These are phyloP conservation scores for Brassica rapa DNA, from an alignment of 345 rosid genomes.

Conservation along the genomic window DNA sequence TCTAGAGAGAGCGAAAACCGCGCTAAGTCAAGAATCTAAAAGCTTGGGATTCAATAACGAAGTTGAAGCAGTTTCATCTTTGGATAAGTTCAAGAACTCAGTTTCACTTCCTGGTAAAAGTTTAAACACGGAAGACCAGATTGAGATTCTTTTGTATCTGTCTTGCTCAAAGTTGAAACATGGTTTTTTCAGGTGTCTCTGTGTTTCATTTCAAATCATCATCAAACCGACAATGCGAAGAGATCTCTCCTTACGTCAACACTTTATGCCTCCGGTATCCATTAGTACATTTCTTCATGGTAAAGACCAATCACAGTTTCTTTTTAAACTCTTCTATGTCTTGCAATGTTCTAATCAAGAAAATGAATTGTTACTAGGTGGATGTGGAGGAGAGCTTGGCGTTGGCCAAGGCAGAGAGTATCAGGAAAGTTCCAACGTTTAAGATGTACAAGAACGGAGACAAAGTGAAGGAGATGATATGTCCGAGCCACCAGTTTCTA, in stretches of 20 bases:
- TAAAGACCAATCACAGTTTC: conserved; percentile 8
- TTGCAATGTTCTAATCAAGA: conserved; percentile 23
- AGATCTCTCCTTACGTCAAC: conserved; percentile 38
- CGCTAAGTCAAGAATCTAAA: conserved; percentile 53
- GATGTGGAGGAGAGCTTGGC: conserved; percentile 63
- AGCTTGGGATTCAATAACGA: conserved; percentile 55
- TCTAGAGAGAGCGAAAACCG: conserved; percentile 65
- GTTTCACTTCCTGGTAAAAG: conserved; percentile 55
- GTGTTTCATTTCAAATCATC: conserved; percentile 42
- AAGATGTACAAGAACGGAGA: conserved; percentile 74
- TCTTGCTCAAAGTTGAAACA: conserved; percentile 23
- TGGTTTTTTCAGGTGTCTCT: conserved; percentile 47
- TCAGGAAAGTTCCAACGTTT: conserved; percentile 73
- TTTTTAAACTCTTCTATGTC: conserved; percentile 15
- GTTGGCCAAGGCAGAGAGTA: conserved; percentile 63
- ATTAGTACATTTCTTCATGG: conserved; percentile 42
- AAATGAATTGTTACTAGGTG: conserved; percentile 45
- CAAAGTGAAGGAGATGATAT: conserved; percentile 73
- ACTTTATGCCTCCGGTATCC: conserved; percentile 43
- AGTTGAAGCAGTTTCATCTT: conserved; percentile 58
- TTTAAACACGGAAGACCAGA: neutral
- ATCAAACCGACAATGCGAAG: conserved; percentile 39
- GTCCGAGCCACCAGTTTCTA: conserved; percentile 67
- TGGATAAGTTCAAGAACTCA: conserved; percentile 60
- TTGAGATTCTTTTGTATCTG: neutral